Base-by-base conservation (phyloP, 2,329 filamentous ascomycete genomes). In the Salinomyces thailandicus region DNA sequence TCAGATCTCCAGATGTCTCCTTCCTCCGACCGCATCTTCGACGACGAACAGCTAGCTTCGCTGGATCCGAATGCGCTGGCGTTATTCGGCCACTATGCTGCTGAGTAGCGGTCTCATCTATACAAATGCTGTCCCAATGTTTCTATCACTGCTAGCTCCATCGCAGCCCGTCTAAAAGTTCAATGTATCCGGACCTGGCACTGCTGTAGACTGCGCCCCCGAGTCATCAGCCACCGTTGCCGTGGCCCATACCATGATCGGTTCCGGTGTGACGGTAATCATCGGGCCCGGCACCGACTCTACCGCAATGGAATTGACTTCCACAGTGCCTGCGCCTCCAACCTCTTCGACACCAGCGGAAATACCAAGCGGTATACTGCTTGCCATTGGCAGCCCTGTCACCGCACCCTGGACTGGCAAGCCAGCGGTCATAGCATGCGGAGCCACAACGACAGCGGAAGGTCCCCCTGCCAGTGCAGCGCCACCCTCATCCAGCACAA, bases 1-100 rank as follows among this genome's bases (percentile, higher is more conserved):
- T 3, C n/a, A 9, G 22, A 8, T 26, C 4, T 2, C 2, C 2
- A 26, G 22, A 38, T 37, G 18, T 41, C 38, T 19, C 41, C 48
- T 33, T 27, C 47, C 6, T 46, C 46, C n/a, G 46, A 51, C 24
- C 35, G 41, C 31, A 17, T 41, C 32, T 49, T 51, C 34, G 30
- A 26, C 5, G 24, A 37, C n/a, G 22, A 18, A 2, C 27, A 49
- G 22, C n/a, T n/a, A n/a, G n/a, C 37, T 51, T 12, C 38, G 40
- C 14, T 49, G 29, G 35, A 42, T 51, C 34, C 33, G 45, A 36
- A 39, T 26, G 11, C 39, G 43, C 15, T 45, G 44, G 26, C 37
- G 38, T 5, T 36, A 47, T 31, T 39, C 39, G 12, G 39, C 24
- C 11, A 26, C 33, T 17, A 39, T 42, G 31, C 35, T 44, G 28